These are phyloP conservation scores for Candida germanica DNA, from an alignment of 805 yeast species.

Conservation along the genomic window DNA sequence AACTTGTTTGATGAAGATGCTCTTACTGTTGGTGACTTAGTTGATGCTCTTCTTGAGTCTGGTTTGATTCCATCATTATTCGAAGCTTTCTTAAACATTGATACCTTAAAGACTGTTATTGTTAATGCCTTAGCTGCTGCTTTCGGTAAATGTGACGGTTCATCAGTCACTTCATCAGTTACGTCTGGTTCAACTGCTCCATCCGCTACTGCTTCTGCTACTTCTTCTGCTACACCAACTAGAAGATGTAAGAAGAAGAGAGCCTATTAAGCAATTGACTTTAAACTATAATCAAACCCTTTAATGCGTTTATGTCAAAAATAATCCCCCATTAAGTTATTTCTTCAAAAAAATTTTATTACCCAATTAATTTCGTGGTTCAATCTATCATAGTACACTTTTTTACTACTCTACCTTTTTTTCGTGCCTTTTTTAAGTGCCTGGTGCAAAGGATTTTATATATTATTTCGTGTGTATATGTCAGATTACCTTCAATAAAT, in stretches of 20 bases:
- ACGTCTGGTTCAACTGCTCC: conserved; percentile 17
- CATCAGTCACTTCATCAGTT: conserved; percentile 25
- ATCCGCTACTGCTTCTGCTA: conserved; percentile 14
- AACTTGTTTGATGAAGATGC: conserved; percentile 28
- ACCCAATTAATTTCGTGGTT: conserved; percentile 7
- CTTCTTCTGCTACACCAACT: conserved; percentile 15
- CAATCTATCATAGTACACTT: conserved; percentile 1
- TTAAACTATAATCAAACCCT: background rate
- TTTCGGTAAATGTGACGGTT: conserved; percentile 33
- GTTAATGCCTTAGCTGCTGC: conserved; percentile 44
- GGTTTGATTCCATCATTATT: conserved; percentile 37
- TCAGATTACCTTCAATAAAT: background rate
- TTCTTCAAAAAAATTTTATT: conserved; percentile 1
- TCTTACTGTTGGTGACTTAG: conserved; percentile 23
- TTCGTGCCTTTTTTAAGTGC: conserved; percentile 7
- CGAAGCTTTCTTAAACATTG: conserved; percentile 36
- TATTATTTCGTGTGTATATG: conserved; percentile 2
- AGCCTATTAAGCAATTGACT: conserved; percentile 19
- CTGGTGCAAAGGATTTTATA: conserved; percentile 9
- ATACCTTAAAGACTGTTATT: conserved; percentile 37
- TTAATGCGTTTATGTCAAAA: conserved; percentile 9
- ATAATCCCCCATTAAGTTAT: background rate
- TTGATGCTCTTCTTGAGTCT: conserved; percentile 30
- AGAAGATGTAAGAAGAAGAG: conserved; percentile 23
- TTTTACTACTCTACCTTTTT: background rate